Base-by-base conservation (phyloP, 495 filamentous ascomycete species). In the Tuber borchii region DNA sequence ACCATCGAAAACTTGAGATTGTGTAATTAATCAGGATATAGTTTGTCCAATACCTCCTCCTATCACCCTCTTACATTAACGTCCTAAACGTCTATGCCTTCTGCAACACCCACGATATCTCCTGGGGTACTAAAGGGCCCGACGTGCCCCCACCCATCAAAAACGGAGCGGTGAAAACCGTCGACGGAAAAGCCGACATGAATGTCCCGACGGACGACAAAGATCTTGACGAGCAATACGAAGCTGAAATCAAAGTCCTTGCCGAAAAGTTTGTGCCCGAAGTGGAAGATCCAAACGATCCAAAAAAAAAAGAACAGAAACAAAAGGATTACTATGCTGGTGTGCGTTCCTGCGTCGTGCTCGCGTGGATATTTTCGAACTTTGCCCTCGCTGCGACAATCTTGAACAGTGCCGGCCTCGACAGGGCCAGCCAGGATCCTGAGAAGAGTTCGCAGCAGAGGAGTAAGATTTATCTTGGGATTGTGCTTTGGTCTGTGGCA, bases 271-370 rank as follows among this genome's bases (percentile, higher is more conserved):
- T 89, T 48, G 88, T 90, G 1, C 87, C 88, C 70, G 91, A 93
- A 76, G 90, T 93, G 76, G 87, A 90, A 77, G 86, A 88, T 14
- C 83, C 85, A 0, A 86, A 89, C 34, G 86, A 72, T 84, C 86
- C 68, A n/a, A n/a, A n/a, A n/a, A n/a, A n/a, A n/a, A n/a, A n/a
- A n/a, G n/a, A n/a, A n/a, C 93, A 97, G 81, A 91, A 91, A 80
- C 95, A 99, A 85, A 93, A 97, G 85, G 95, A 98, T 84, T 99
- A 98, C 83, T 99, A 99, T 87, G 93, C 94, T 81, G 95, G 94
- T 65, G 97, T 99, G 83, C 89, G 96, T 70, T 94, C 92, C 73
- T 88, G 92, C 20, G 93, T 97, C 80, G 96, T 99, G 73, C 86
- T 99, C 72, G 88, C 91, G 74, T 99, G 96, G 96, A 95, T 99